Evolutionary conservation across 805 yeast species (phyloP), one percentile per base, ranked within the genome.

Genomic region (Kuraishia cidri): DNA sequence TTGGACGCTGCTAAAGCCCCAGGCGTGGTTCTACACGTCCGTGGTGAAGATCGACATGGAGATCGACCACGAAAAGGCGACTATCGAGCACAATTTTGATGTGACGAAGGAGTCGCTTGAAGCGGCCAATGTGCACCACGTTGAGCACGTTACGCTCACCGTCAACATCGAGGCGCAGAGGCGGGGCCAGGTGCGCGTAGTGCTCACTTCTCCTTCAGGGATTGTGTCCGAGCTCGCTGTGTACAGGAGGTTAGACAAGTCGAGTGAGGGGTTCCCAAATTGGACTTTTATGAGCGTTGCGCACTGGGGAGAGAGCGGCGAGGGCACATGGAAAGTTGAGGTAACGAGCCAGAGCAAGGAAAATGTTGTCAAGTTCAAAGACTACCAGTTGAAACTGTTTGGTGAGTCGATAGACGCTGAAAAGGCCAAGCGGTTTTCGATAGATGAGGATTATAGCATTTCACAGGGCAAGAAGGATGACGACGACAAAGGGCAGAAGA

Each of bases 231-330:
- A 75, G 29, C 64, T 92, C 38, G 96, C 92, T 0, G 70, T 76
- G 16, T 64, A 66, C 13, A 70, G 98, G 44, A 58, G 57, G 5
- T 43, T 56, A 13, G 98, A 92, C 54, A 41, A 36, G 6, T 64
- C 75, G 5, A 40, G 44, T 2, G 61, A 51, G 1, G 95, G 95
- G 0, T 81, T 85, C 42, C 45, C 51, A 4, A 66, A 81, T 43
- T 92, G 98, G 98, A 82, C 84, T 2, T 92, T 92, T 50, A 85
- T 88, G 85, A 72, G 90, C 8, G 97, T 92, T n/a, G 97, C 95
- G 1, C 97, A 92, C 53, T 92, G 97, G 97, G 96, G 96, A 25
- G 88, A 80, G 44, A 31, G 50, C 2, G 90, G 88, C 3, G 56
- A 56, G 17, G 99, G 99, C 8, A 74, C 69, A 4, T 92, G 98